Conservation (phyloP, 2,329 filamentous ascomycete genomes). For the Domatiomyces catenatus region DNA sequence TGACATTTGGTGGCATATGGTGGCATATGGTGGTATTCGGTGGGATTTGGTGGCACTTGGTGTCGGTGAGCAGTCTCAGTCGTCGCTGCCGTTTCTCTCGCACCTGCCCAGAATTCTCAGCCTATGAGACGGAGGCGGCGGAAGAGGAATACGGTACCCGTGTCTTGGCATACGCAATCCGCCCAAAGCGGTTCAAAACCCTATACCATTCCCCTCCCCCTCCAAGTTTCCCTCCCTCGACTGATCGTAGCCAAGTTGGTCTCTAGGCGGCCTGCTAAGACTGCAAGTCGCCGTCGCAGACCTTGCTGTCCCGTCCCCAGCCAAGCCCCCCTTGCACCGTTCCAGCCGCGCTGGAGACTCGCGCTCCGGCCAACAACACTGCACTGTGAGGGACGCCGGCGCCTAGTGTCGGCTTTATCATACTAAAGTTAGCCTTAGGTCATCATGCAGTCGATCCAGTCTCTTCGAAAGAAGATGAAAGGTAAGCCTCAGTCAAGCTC, state of each 20-base stretch:
- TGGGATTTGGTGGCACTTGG: too few species aligned
- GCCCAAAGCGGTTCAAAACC: not conserved
- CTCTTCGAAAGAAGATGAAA: constrained; percentile 16
- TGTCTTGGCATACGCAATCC: not conserved
- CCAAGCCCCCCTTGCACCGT: not conserved
- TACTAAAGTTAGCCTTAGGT: not conserved
- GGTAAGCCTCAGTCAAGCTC: constrained; percentile 4
- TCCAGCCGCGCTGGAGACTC: not conserved
- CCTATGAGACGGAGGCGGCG: not conserved
- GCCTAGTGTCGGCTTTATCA: not conserved
- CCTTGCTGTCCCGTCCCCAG: not conserved
- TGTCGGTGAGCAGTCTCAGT: not conserved
- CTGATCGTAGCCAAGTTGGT: not conserved
- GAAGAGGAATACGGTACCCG: not conserved
- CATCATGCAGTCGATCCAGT: constrained; percentile 9
- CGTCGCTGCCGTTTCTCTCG: not conserved
- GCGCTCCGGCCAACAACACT: not conserved
- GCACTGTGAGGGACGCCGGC: not conserved
- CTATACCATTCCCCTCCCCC: not conserved
- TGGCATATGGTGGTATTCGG: not conserved
- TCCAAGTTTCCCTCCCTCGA: not conserved
- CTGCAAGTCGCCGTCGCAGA: not conserved
- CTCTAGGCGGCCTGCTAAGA: not conserved
- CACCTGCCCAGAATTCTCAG: not conserved
- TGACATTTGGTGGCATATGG: not conserved